phyloP scores from a whole-genome alignment of 495 filamentous ascomycete genomes.

The Mytilinidion resinicola region DNA sequence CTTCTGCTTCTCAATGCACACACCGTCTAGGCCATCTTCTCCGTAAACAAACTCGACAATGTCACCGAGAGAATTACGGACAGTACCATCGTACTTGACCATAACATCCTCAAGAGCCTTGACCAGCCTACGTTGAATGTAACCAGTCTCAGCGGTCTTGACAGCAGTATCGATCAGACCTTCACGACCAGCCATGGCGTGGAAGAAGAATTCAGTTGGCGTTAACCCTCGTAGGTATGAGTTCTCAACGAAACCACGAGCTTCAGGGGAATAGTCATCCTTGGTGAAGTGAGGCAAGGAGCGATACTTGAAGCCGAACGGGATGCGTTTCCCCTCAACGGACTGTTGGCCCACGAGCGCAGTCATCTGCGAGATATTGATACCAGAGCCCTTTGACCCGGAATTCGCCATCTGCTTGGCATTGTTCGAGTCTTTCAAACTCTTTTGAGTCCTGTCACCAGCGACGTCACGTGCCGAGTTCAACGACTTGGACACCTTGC shows the following conservation, averaged over 20 bases:
- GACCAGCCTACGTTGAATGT: conserved; percentile 96
- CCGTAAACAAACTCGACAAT: conserved; percentile 97
- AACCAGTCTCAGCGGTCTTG: conserved; percentile 98
- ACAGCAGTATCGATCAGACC: conserved; percentile 99
- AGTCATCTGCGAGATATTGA: conserved; percentile 99
- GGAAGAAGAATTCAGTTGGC: conserved; percentile 97
- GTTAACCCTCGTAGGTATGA: conserved; percentile 96
- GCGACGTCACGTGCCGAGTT: conserved; percentile 95
- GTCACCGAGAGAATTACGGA: conserved; percentile 93
- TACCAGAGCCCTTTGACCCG: conserved; percentile 94
- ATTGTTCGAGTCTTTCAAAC: conserved; percentile 91
- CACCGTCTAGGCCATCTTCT: conserved; percentile 91
- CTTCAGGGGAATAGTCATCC: conserved; percentile 96
- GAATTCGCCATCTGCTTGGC: conserved; percentile 91
- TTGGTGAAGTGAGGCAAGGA: conserved; percentile 97
- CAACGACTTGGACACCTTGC: conserved; percentile 83
- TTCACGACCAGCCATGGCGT: conserved; percentile 99
- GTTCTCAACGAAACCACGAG: conserved; percentile 97
- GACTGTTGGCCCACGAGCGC: conserved; percentile 95
- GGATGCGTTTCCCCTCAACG: conserved; percentile 97
- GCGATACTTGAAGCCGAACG: conserved; percentile 98
- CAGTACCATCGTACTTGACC: conserved; percentile 95
- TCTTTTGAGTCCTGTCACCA: conserved; percentile 82
- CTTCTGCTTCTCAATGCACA: conserved; percentile 81
- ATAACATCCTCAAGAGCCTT: conserved; percentile 97